Evolutionary conservation across 768 basidiomycete species (phyloP).

Genomic region (Xerocomellus amylosporus): DNA sequence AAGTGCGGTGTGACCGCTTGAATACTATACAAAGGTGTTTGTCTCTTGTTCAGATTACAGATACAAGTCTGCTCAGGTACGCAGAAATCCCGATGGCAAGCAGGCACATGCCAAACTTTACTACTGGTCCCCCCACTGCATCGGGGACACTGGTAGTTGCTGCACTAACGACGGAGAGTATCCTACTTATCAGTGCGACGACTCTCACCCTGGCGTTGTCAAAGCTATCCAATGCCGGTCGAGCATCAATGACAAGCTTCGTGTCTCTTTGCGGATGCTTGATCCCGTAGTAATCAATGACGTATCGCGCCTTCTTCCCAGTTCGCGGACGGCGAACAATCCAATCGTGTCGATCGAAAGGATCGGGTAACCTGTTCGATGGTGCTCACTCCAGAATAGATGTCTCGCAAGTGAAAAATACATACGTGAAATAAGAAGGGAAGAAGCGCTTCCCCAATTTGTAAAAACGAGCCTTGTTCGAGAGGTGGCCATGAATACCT

Average conservation of each 20-base stretch:
- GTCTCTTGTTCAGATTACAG: background rate
- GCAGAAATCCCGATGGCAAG: constrained; percentile 1
- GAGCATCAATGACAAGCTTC: constrained; percentile 1
- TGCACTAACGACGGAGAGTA: background rate
- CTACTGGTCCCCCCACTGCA: background rate
- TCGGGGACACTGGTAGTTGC: background rate
- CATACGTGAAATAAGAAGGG: constrained; percentile 10
- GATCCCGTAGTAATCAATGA: constrained; percentile 15
- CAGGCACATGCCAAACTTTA: background rate
- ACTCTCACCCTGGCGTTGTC: constrained; percentile 11
- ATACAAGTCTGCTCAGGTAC: background rate
- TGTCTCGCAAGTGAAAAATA: background rate
- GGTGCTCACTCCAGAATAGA: background rate
- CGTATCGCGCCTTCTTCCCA: constrained; percentile 3
- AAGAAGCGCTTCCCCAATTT: background rate
- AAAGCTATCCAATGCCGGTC: constrained; percentile 6
- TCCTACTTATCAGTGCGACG: background rate
- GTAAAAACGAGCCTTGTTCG: constrained; percentile 12
- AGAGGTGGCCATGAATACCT: constrained; percentile 13
- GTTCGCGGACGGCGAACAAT: constrained; percentile 8
- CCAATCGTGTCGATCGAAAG: constrained; percentile 16
- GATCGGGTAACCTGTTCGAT: constrained; percentile 6
- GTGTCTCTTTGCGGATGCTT: constrained; percentile 6
- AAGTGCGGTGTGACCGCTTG: too few relatives aligned
- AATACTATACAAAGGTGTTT: background rate